Percentiles rank a stretch among this genome's conserved stretches.
Conservation (phyloP, 1,284 basidiomycete genomes). For the Pseudozyma flocculosa region DNA sequence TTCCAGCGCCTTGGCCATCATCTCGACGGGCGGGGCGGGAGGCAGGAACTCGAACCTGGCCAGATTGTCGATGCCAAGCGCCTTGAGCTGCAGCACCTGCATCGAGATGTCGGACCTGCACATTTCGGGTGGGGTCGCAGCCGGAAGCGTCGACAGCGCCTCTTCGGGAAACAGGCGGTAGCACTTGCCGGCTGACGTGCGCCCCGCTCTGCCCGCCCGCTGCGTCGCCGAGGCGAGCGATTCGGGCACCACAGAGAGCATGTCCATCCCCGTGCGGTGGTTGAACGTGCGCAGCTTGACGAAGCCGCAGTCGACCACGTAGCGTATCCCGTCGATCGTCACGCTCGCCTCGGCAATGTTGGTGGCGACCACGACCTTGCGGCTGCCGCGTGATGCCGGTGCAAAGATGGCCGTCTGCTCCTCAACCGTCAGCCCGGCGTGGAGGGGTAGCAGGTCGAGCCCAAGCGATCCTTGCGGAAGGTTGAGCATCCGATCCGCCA, state of each 20-base stretch:
- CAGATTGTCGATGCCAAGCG: conserved; percentile 83
- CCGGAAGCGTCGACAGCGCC: conserved; percentile 66
- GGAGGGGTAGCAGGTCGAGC: conserved; percentile 71
- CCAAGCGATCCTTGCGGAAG: conserved; percentile 64
- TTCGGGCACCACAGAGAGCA: conserved; percentile 53
- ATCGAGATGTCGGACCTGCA: conserved; percentile 82
- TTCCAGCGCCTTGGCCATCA: conserved; percentile 79
- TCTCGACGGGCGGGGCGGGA: conserved; percentile 76
- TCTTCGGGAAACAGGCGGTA: conserved; percentile 83
- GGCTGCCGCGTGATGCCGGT: conserved; percentile 69
- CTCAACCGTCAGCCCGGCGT: conserved; percentile 80
- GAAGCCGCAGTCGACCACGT: conserved; percentile 91
- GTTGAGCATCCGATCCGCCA: conserved; percentile 67
- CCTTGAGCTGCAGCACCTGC: conserved; percentile 87
- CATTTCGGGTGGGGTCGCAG: conserved; percentile 81
- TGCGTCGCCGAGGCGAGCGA: conserved; percentile 59
- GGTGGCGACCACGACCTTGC: conserved; percentile 90
- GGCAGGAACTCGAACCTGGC: conserved; percentile 84
- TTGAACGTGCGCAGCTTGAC: conserved; percentile 71
- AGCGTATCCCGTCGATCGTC: conserved; percentile 91
- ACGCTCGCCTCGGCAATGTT: conserved; percentile 97
- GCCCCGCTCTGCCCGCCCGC: conserved; percentile 59
- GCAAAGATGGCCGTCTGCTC: conserved; percentile 86
- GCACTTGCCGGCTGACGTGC: conserved; percentile 76
- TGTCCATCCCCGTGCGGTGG: conserved; percentile 52